These are phyloP conservation scores for Suillus americanus DNA, from an alignment of 768 basidiomycete species.

Conservation along the genomic window DNA sequence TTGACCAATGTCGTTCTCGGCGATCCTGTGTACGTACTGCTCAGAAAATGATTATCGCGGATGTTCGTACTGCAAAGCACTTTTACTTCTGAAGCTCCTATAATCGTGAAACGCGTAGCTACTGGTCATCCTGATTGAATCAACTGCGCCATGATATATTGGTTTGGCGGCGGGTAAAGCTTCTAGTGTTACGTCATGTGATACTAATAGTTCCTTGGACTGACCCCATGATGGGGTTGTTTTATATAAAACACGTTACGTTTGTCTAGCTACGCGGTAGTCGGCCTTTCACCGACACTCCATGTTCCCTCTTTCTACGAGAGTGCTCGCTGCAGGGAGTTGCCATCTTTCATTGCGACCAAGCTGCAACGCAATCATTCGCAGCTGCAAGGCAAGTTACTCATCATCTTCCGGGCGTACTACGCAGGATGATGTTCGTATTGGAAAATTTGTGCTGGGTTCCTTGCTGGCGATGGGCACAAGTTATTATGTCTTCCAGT, in stretches of 20 bases:
- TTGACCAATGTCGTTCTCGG: slow-evolving; percentile 90
- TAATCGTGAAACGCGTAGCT: neutral
- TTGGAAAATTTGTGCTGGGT: slow-evolving; percentile 17
- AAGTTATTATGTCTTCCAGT: slow-evolving; percentile 18
- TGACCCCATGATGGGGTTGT: neutral
- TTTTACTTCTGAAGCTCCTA: no score
- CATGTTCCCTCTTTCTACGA: neutral
- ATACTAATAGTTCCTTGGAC: neutral
- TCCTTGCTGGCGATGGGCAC: slow-evolving; percentile 22
- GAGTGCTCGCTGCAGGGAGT: neutral
- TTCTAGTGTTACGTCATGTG: neutral
- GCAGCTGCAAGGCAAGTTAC: neutral
- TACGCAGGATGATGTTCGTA: slow-evolving; percentile 7
- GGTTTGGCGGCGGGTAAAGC: no score
- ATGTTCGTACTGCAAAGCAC: neutral
- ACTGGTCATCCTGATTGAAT: neutral
- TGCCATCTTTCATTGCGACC: neutral
- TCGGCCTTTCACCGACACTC: neutral
- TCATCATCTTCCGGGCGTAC: neutral
- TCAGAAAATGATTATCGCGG: slow-evolving; percentile 58
- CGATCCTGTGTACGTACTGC: slow-evolving; percentile 86
- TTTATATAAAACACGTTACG: neutral
- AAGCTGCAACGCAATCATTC: neutral
- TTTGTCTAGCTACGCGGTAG: neutral
- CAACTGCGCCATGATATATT: neutral